Evolutionary conservation across 2,329 filamentous ascomycete genomes (phyloP).

Genomic region (Hymenoscyphus linearis): DNA sequence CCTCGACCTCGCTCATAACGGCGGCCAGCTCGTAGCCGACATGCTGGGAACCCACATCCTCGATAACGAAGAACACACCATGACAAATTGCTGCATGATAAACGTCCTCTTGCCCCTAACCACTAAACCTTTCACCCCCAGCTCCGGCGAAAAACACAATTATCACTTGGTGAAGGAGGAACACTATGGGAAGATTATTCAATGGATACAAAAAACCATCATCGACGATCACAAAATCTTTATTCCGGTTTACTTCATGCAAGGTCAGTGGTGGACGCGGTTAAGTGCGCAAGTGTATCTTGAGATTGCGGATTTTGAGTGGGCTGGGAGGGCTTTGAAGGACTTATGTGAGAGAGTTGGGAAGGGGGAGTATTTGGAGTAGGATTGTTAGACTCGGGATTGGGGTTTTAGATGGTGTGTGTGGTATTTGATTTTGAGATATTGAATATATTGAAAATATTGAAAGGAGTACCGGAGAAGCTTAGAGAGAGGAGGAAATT

Average conservation of each 20-base stretch:
- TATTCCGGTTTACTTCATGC: conserved; percentile 58
- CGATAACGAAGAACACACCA: conserved; percentile 56
- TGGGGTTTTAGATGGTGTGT: no score
- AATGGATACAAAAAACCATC: conserved; percentile 54
- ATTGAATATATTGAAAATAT: no score
- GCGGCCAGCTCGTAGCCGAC: conserved; percentile 53
- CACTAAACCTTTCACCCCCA: neutral
- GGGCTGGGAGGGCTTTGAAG: conserved; percentile 43
- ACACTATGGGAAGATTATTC: conserved; percentile 39
- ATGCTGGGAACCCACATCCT: conserved; percentile 66
- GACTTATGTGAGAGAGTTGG: conserved; percentile 48
- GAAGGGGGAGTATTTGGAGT: conserved; percentile 31
- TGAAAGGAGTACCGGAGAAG: no score
- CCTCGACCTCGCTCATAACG: conserved; percentile 56
- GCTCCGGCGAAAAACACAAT: neutral
- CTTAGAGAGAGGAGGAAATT: no score
- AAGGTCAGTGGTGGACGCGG: conserved; percentile 61
- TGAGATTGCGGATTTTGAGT: conserved; percentile 73
- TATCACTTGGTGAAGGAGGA: conserved; percentile 22
- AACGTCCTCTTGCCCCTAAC: conserved; percentile 69
- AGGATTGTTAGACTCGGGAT: neutral
- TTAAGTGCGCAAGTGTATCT: conserved; percentile 81
- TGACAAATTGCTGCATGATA: conserved; percentile 63
- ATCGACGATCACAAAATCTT: conserved; percentile 65
- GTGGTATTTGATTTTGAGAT: no score